Conservation (phyloP, 257 asterid species). For the Solanum bulbocastanum region DNA sequence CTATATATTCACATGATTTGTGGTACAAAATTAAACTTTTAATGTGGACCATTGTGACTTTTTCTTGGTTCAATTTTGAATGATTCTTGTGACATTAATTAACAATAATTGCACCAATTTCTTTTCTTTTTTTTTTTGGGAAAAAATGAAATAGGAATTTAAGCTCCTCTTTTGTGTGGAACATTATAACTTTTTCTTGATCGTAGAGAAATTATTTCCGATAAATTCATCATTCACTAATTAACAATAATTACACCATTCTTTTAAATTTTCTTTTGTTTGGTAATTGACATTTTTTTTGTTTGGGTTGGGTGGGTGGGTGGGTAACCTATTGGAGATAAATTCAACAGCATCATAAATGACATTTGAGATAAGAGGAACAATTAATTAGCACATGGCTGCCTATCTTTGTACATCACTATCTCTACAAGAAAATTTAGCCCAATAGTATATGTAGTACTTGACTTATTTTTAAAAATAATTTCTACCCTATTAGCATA, state of each 20-base stretch:
- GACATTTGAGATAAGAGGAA: not conserved
- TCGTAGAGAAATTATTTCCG: rapidly evolving
- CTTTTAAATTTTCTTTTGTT: too few relatives aligned
- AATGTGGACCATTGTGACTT: not conserved
- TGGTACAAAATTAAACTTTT: not conserved
- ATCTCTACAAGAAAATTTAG: not conserved
- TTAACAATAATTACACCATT: too few relatives aligned
- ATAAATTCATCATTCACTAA: too few relatives aligned
- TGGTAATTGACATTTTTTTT: not conserved
- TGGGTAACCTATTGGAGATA: not conserved
- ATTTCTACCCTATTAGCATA: not conserved
- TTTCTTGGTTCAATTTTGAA: not conserved
- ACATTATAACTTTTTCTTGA: not conserved
- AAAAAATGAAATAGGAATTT: not conserved
- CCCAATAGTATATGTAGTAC: not conserved
- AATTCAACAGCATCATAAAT: not conserved
- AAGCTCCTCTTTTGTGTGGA: not conserved
- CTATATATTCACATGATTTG: not conserved
- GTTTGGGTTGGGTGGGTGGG: too few relatives aligned
- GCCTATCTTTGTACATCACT: not conserved
- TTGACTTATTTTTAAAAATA: not conserved
- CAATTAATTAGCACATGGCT: not conserved
- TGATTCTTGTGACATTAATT: not conserved
- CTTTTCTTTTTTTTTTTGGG: not conserved
- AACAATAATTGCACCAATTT: not conserved